phyloP scores from a whole-genome alignment of 2,329 filamentous ascomycete species.

The Verticillium alfalfae region DNA sequence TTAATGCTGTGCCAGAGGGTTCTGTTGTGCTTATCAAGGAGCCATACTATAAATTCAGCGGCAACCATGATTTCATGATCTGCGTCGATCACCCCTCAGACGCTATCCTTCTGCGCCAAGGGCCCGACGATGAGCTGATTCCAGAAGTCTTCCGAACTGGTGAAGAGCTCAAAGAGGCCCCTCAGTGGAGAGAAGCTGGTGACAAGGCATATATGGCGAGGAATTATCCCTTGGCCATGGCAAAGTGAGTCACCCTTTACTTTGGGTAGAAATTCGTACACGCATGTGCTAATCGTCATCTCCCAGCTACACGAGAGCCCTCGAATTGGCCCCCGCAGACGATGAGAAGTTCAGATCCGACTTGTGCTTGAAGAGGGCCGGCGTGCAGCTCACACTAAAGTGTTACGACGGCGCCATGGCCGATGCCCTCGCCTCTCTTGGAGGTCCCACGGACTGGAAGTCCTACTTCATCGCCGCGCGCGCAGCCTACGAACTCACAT shows the following conservation, averaged over 20 bases:
- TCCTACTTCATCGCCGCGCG: slow-evolving; percentile 25
- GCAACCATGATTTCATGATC: slow-evolving; percentile 22
- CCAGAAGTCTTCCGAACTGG: slow-evolving; percentile 17
- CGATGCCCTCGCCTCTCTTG: slow-evolving; percentile 23
- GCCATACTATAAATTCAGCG: slow-evolving; percentile 27
- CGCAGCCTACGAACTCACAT: slow-evolving; percentile 25
- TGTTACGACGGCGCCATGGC: slow-evolving; percentile 23
- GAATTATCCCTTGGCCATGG: slow-evolving; percentile 23
- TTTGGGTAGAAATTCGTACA: background rate
- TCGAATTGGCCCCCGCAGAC: slow-evolving; percentile 14
- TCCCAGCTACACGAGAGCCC: slow-evolving; percentile 24
- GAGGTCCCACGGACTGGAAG: slow-evolving; percentile 20
- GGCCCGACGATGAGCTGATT: slow-evolving; percentile 22
- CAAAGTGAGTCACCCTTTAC: slow-evolving; percentile 17
- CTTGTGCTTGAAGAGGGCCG: slow-evolving; percentile 22
- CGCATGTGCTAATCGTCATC: background rate
- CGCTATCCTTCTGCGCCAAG: slow-evolving; percentile 18
- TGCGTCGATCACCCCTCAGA: slow-evolving; percentile 29
- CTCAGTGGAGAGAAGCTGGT: slow-evolving; percentile 11
- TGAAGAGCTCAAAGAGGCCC: slow-evolving; percentile 12
- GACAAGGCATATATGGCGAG: slow-evolving; percentile 18
- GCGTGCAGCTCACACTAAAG: slow-evolving; percentile 23
- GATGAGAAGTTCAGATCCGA: slow-evolving; percentile 13
- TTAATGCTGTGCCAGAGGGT: slow-evolving; percentile 23
- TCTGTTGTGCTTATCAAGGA: slow-evolving; percentile 27